Base-by-base conservation (phyloP, 257 asterid genomes). In the Rhazya stricta region DNA sequence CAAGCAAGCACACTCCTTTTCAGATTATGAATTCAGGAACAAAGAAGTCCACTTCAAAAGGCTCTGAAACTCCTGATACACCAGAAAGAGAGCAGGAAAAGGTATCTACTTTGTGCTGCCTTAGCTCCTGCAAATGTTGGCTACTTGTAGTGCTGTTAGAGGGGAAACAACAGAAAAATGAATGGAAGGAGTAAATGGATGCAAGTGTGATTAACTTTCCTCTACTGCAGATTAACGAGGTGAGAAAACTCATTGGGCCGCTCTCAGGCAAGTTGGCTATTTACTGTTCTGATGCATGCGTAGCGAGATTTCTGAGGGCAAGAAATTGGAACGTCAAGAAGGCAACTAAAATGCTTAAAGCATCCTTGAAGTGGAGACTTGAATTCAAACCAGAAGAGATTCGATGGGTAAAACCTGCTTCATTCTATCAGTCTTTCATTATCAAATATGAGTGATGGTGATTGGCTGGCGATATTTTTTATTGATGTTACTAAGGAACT, bases 281-380 rank as follows among this genome's bases (percentile, higher is more conserved):
- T 11, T 91, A 86, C 73, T 89, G 98, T 85, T 81, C 94, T 1
- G 96, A 92, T 83, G 90, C 89, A 46, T 80, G 88, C 69, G 81
- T 92, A 65, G 39, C 83, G 41, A 89, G 99, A 82, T 92, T 89
- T 83, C 84, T 95, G 82, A 87, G 81, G 79, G 99, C 99, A 15
- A 80, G 94, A 67, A 91, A 82, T 79, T 89, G 99, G 99, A 87
- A 91, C 75, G 96, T 89, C 34, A 91, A 90, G 83, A 95, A 91
- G 84, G 94, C 99, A 9, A 90, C 85, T 81, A 95, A 87, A 83
- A 95, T 95, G 99, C 91, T 95, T 62, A 92, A 90, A 79, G 88
- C 85, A 19, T 85, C 90, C 57, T 86, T 95, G 1, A 88, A 92
- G 77, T 95, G 99, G 99, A 86, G 99, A 76, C 67, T 41, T 23